Conservation (phyloP, 306 rosid species). For the Dalbergia cochinchinensis region DNA sequence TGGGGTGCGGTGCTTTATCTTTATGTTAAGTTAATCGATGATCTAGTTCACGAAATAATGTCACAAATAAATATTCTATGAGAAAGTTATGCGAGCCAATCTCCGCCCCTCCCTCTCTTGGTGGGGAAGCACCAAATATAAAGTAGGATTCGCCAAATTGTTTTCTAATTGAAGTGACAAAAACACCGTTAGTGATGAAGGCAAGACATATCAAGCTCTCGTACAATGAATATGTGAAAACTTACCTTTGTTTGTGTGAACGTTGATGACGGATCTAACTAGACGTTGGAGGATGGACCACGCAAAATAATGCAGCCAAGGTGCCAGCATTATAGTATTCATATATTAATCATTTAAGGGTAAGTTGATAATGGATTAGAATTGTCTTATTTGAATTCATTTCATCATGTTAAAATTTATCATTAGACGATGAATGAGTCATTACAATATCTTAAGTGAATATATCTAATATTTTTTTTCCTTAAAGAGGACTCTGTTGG, state of each 20-base stretch:
- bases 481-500: too few relatives aligned
- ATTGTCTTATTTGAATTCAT: too few relatives aligned
- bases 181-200: background rate
- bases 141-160: background rate
- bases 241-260: background rate
- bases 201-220: background rate
- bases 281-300: constrained; percentile 43
- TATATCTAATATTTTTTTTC: too few relatives aligned
- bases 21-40: background rate
- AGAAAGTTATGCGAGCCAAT: background rate
- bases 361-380: too few relatives aligned
- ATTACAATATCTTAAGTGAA: too few relatives aligned
- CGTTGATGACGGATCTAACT: constrained; percentile 63
- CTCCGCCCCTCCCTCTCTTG: background rate
- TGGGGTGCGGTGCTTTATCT: background rate
- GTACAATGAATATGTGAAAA: background rate
- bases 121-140: background rate
- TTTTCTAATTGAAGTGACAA: background rate
- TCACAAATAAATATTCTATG: too few relatives aligned
- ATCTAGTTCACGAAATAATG: too few relatives aligned
- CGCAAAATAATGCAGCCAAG: background rate
- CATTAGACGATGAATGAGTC: too few relatives aligned
- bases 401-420: too few relatives aligned
- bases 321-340: too few relatives aligned
- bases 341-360: too few relatives aligned